A percentile compares a stretch with the other conserved stretches of the same genome.
Conservation (phyloP, 2,329 filamentous ascomycete species). For the Colletotrichum kahawae region DNA sequence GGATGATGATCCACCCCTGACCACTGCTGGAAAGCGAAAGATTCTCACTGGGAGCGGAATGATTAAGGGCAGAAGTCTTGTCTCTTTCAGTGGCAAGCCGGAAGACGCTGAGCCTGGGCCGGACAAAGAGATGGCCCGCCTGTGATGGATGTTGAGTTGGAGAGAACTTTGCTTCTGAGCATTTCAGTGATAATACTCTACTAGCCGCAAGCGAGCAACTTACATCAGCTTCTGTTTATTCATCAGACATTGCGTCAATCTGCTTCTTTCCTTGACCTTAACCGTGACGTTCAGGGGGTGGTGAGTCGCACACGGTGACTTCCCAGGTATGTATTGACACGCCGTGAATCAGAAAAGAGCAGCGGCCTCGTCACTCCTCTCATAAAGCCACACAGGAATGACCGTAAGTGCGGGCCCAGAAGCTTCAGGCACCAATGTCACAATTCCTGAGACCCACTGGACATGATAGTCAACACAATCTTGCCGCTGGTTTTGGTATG, state of each 20-base stretch:
- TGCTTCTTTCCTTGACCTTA: not conserved
- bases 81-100: slow-evolving; percentile 22
- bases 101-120: not conserved
- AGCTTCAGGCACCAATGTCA: not conserved
- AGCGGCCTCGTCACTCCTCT: not conserved
- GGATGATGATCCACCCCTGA: slow-evolving; percentile 37
- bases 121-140: not conserved
- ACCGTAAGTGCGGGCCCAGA: not conserved
- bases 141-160: not conserved
- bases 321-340: not conserved
- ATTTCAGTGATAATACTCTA: not conserved
- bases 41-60: slow-evolving; percentile 30
- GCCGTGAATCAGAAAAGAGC: not conserved
- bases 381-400: not conserved
- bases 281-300: not conserved
- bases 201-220: not conserved
- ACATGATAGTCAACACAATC: not conserved
- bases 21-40: slow-evolving; percentile 24
- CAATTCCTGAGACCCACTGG: not conserved
- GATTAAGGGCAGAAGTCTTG: slow-evolving; percentile 16
- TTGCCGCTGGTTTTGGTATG: not conserved
- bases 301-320: not conserved
- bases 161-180: not conserved
- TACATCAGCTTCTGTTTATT: not conserved
- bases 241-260: not conserved